A percentile compares a stretch with the other conserved stretches of the same genome.
These are phyloP conservation scores for Biscogniauxia marginata DNA, from an alignment of 2,329 filamentous ascomycete species.

Conservation along the genomic window DNA sequence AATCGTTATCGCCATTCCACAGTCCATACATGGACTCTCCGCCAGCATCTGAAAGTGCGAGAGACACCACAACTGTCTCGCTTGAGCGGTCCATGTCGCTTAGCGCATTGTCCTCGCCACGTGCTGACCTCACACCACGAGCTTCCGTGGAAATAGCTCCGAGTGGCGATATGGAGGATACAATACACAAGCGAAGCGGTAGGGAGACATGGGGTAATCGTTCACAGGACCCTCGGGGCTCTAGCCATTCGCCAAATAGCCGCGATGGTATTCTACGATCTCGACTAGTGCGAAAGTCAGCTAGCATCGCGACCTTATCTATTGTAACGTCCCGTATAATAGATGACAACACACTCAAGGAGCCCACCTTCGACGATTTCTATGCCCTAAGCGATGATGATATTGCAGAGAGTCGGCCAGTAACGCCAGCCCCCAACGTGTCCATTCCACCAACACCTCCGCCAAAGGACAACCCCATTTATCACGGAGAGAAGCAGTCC, in stretches of 20 bases:
- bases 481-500: neutral
- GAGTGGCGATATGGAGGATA: neutral
- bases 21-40: slow-evolving; percentile 16
- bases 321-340: slow-evolving; percentile 17
- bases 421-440: slow-evolving; percentile 14
- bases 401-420: slow-evolving; percentile 46
- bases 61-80: slow-evolving; percentile 5
- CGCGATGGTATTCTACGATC: slow-evolving; percentile 12
- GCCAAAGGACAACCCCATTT: slow-evolving; percentile 16
- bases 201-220: slow-evolving; percentile 30
- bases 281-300: slow-evolving; percentile 24
- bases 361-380: slow-evolving; percentile 55
- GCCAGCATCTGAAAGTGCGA: slow-evolving; percentile 20
- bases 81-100: slow-evolving; percentile 18
- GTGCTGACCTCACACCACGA: slow-evolving; percentile 10
- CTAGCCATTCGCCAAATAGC: slow-evolving; percentile 1
- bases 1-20: slow-evolving; percentile 6
- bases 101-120: slow-evolving; percentile 12
- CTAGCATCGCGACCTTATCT: slow-evolving; percentile 29
- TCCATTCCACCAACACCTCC: slow-evolving; percentile 29
- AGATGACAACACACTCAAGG: slow-evolving; percentile 42
- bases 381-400: slow-evolving; percentile 56
- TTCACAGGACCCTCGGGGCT: slow-evolving; percentile 16
- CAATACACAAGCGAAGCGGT: slow-evolving; percentile 1
- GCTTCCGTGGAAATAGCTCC: slow-evolving; percentile 6